Conservation (phyloP, 306 rosid genomes). For the Medicago arabica region DNA sequence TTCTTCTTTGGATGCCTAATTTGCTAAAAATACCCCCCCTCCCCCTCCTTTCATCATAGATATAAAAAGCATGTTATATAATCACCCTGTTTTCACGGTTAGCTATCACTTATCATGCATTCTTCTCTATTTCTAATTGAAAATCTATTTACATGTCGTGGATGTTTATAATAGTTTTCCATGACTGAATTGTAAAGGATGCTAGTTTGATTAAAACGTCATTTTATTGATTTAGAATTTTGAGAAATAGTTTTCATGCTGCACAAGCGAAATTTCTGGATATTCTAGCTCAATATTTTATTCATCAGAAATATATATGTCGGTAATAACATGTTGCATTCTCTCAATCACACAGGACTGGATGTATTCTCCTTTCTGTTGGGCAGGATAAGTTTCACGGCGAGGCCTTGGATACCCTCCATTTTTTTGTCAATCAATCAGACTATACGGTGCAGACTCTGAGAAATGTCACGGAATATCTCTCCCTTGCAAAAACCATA, state of each 20-base stretch:
- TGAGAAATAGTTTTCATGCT: constrained; percentile 11
- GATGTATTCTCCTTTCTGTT: constrained; percentile 83
- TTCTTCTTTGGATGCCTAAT: constrained; percentile 9
- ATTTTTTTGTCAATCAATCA: constrained; percentile 89
- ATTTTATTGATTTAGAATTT: constrained; percentile 12
- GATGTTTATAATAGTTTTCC: constrained; percentile 21
- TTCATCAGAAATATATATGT: not conserved
- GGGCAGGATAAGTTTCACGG: constrained; percentile 84
- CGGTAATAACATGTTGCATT: constrained; percentile 39
- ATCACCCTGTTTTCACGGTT: not conserved
- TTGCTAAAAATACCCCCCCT: constrained; percentile 6
- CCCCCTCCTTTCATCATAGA: not conserved
- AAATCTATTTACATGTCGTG: not conserved
- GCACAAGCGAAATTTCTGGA: constrained; percentile 21
- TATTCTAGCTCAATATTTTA: constrained; percentile 2
- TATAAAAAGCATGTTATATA: not conserved
- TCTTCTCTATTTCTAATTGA: not conserved
- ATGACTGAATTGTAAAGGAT: not conserved
- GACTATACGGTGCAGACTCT: constrained; percentile 83
- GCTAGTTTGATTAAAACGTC: constrained; percentile 1
- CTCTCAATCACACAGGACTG: constrained; percentile 69
- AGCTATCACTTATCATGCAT: not conserved
- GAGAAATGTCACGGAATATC: constrained; percentile 88
- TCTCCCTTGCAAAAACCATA: constrained; percentile 91
- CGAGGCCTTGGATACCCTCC: constrained; percentile 78